These are phyloP conservation scores for Nitzschia sp. DNA, from an alignment of 108 stramenopile genomes.

Conservation along the genomic window DNA sequence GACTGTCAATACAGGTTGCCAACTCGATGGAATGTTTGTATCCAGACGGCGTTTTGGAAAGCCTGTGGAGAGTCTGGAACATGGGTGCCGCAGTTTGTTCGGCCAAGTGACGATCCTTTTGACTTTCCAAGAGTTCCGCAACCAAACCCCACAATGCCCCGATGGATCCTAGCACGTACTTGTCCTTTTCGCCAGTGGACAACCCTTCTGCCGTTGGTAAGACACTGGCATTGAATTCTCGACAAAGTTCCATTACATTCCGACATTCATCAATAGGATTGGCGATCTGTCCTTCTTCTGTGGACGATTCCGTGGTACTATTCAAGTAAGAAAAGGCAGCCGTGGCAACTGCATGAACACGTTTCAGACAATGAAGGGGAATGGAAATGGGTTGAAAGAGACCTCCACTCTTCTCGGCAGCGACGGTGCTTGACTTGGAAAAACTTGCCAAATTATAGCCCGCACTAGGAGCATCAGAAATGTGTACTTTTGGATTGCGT, in stretches of 20 bases:
- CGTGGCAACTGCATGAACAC: slow-evolving; percentile 49
- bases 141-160: slow-evolving; percentile 55
- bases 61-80: slow-evolving; percentile 54
- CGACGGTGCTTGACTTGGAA: slow-evolving; percentile 11
- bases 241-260: slow-evolving; percentile 47
- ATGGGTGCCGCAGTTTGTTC: slow-evolving; percentile 43
- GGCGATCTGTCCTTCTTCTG: slow-evolving; percentile 26
- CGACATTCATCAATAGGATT: slow-evolving; percentile 49
- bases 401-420: slow-evolving; percentile 32
- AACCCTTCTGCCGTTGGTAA: slow-evolving; percentile 47
- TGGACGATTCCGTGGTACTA: slow-evolving; percentile 26
- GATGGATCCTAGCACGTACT: slow-evolving; percentile 48
- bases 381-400: slow-evolving; percentile 55
- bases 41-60: slow-evolving; percentile 51
- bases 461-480: slow-evolving; percentile 41
- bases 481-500: slow-evolving; percentile 39
- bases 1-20: slow-evolving; percentile 37
- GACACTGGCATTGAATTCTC: slow-evolving; percentile 73
- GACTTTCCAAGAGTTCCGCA: slow-evolving; percentile 32
- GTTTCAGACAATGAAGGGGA: slow-evolving; percentile 55
- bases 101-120: slow-evolving; percentile 27
- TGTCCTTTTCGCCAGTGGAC: slow-evolving; percentile 42
- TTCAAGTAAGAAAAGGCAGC: slow-evolving; percentile 53
- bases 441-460: slow-evolving; percentile 47
- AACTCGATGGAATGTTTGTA: slow-evolving; percentile 51